Base-by-base conservation (phyloP, 768 basidiomycete genomes). In the Asterophora lycoperdoides region DNA sequence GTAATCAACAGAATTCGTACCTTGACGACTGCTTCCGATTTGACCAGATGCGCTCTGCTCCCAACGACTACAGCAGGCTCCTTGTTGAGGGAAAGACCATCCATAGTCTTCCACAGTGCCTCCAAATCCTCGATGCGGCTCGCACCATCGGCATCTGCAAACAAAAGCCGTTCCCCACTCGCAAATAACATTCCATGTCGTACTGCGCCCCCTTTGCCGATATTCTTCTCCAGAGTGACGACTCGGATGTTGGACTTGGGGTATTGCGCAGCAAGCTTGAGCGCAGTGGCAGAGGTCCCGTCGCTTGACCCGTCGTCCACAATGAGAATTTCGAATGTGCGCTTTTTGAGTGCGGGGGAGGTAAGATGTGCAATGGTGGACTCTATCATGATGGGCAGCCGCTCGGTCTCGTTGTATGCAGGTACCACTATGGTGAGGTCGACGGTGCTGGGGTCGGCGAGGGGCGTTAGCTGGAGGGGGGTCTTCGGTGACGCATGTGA, bases 91-190 rank as follows among this genome's bases (percentile, higher is more conserved):
- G 72, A 73, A 39, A 88, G 64, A 39, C 57, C 56, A 60, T 93
- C 86, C 79, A 94, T 84, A 20, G 77, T 77, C 13, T 68, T 68
- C 81, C 92, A 90, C 20, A 97, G 68, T n/a, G 71, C 60, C 56
- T 90, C 87, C 15, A 97, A 64, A 60, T 96, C 94, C 38, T 80
- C 75, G 59, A 98, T 93, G 40, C 83, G 76, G 52, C 91, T 93
- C 29, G 94, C 94, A 4, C 89, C 94, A 57, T 98, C 94, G 7
- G 94, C 94, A 60, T 98, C 94, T 36, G 86, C 94, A 81, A 96
- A 93, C 44, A 98, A 69, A 38, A 96, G 70, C 8, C 89, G 71
- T 55, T 74, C 68, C 6, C 94, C 94, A 3, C 89, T 77, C 7
- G 82, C 78, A 59, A 86, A 83, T 54, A 94, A 64, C 80, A 94